phyloP scores from a whole-genome alignment of 2,329 filamentous ascomycete species.

The Diaporthe sp. region DNA sequence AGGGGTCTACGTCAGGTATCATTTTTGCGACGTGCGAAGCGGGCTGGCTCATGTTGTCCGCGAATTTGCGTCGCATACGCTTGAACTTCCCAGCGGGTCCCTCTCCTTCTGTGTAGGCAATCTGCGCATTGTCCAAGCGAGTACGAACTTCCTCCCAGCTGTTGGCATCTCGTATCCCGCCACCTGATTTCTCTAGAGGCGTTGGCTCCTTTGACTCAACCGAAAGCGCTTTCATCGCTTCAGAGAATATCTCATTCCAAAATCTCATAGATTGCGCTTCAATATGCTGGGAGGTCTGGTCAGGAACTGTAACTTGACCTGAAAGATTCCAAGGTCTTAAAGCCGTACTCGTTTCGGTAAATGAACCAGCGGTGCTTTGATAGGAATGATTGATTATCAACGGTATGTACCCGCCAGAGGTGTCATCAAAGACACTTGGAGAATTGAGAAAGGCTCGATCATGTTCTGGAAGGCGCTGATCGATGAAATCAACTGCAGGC shows the following conservation, averaged over 20 bases:
- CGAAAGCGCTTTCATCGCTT: not conserved
- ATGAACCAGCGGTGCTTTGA: not conserved
- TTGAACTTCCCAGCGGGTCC: not conserved
- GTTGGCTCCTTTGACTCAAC: not conserved
- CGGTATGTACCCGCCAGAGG: not conserved
- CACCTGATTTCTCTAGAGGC: not conserved
- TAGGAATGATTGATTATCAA: fast-evolving
- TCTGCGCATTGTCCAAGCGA: not conserved
- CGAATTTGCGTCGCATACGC: not conserved
- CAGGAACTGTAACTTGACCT: not conserved
- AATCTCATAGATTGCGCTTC: not conserved
- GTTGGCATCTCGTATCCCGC: not conserved
- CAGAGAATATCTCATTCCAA: not conserved
- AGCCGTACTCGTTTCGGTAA: fast-evolving
- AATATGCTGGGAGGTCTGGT: not conserved
- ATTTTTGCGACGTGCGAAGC: not conserved
- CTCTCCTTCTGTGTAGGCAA: not conserved
- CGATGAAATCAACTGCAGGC: not conserved
- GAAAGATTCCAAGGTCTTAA: not conserved
- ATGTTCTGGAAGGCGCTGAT: not conserved
- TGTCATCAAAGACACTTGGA: not conserved
- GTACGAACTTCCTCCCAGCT: not conserved
- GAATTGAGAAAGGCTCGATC: not conserved
- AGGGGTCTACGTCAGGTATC: not conserved
- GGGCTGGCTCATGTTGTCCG: not conserved